phyloP scores from a whole-genome alignment of 1,284 basidiomycete genomes.

The Irpex rosettiformis region DNA sequence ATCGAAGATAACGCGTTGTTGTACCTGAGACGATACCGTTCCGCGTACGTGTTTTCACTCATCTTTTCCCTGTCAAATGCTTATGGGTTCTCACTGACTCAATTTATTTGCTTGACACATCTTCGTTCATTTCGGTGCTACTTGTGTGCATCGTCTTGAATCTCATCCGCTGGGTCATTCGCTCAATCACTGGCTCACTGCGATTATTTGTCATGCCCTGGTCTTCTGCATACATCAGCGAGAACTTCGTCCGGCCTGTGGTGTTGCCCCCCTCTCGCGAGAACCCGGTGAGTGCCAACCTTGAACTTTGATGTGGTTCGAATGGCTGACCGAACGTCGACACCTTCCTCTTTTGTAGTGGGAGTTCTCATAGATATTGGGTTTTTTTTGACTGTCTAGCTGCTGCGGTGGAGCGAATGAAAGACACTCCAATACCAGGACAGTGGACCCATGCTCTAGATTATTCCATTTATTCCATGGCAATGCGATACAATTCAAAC shows the following conservation, averaged over 20 bases:
- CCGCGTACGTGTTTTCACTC: slow-evolving; percentile 52
- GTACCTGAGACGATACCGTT: slow-evolving; percentile 88
- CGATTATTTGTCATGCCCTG: background rate
- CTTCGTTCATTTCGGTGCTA: background rate
- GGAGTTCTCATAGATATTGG: slow-evolving; percentile 15
- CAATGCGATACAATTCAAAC: background rate
- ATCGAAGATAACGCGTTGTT: slow-evolving; percentile 91
- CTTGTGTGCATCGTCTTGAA: too few relatives aligned
- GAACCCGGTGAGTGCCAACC: slow-evolving; percentile 16
- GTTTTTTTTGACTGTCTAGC: background rate
- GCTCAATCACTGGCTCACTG: background rate
- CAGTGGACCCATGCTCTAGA: background rate
- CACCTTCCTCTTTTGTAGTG: slow-evolving; percentile 10
- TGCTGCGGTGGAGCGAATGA: background rate
- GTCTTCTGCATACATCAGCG: slow-evolving; percentile 13
- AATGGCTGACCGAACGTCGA: slow-evolving; percentile 7
- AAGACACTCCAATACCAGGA: background rate
- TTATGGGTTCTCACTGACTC: background rate
- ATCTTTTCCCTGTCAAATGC: background rate
- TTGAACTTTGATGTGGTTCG: background rate
- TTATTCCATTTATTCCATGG: background rate
- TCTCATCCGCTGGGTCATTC: background rate
- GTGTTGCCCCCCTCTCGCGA: slow-evolving; percentile 22
- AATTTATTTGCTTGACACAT: background rate
- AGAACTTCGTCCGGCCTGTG: slow-evolving; percentile 23